Base-by-base conservation (phyloP, 257 asterid species). In the Lavandula angustifolia region DNA sequence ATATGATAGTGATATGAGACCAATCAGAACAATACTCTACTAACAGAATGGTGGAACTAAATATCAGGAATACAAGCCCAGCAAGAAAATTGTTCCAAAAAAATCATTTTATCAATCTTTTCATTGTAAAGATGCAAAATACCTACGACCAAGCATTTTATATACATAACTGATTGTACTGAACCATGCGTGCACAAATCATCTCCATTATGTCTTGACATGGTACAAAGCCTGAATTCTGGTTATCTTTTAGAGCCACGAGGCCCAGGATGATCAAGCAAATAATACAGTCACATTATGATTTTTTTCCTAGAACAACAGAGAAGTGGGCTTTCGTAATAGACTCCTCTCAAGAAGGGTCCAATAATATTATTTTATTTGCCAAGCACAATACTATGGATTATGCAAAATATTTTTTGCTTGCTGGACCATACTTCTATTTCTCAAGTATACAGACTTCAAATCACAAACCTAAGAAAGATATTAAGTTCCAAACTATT, bases 381-480 rank as follows among this genome's bases (percentile, higher is more conserved):
- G 7, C 54, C 34, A 41, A 37, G 14, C 32, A 51, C 18, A 65
- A n/a, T 22, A 65, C 53, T 52, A 51, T 27, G 11, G 41, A 52
- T 14, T 65, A 52, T 40, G 33, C 29, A 9, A 44, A 54, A 43
- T 38, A 9, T 27, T 38, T 54, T 40, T 55, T 9, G 40, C 9
- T 35, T 37, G 40, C 51, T 40, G 53, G 35, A 6, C 18, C 7
- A 40, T 32, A 8, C 44, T 37, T 66, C 64, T 22, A 54, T 29
- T 67, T 33, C 46, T 32, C 33, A 42, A 18, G 68, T 48, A 18
- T n/a, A 52, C 33, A 40, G n/a, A 65, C 52, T 53, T 12, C 10
- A 18, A 66, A 66, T 66, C 54, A 54, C 33, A 34, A 48, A 58
- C 58, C 27, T 27, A 57, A 47, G 14, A 35, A 35, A 32, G 10